Evolutionary conservation across 345 rosid species (phyloP), one percentile per base, ranked within the genome.

Genomic region (Eutrema heterophyllum): DNA sequence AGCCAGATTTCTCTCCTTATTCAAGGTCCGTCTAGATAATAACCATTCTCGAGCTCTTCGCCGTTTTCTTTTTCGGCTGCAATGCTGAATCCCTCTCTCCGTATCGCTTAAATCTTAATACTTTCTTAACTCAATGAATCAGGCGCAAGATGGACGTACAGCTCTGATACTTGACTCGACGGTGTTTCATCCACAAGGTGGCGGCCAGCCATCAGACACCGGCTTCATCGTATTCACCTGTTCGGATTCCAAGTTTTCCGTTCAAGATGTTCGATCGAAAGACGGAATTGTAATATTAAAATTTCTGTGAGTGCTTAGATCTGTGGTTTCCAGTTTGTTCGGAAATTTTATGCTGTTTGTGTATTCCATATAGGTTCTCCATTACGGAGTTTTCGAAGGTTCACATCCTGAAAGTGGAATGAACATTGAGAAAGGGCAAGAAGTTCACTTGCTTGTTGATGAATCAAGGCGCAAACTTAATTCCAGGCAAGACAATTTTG

Each of bases 131-230:
- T 7, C 0, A 16, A 7, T 48, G 54, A 57, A 2, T 29, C 68
- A 88, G 94, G 88, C 77, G n/a, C 81, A 88, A 39, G 97, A 88
- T 81, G 91, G 89, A 1, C 81, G 84, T 67, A 64, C 40, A 12
- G 89, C 86, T 7, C 56, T 93, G 43, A 78, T 93, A 30, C 53
- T 93, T 73, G 89, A 86, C n/a, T 86, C 95, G 5, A 88, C 98
- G 4, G 81, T 93, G 54, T 93, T 93, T 79, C 88, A 93, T 66
- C 98, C 98, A 18, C 98, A 93, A 85, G 98, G 98, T 18, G 98
- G 98, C 2, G 97, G 97, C 39, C 97, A 93, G 78, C 98, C 96
- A 0, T 75, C 96, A 0, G 98, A 93, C 71, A 85, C 84, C 7
- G 98, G 98, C 36, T 67, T 78, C 41, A 77, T 93, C 68, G 29